These are phyloP conservation scores for Myriosclerotinia scirpicola DNA, from an alignment of 2,329 filamentous ascomycete species.

Conservation along the genomic window DNA sequence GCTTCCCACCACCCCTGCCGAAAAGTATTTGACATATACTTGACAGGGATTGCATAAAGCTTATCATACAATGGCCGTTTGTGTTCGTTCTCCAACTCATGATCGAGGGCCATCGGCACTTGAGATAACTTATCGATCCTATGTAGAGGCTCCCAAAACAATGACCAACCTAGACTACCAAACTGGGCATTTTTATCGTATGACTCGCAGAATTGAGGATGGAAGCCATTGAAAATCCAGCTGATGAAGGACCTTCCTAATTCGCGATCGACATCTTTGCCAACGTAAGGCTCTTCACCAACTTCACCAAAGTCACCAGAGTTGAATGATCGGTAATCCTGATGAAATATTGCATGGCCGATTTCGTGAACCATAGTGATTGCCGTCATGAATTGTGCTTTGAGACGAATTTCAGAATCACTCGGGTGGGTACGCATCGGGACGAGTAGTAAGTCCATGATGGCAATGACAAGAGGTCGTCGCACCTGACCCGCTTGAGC, in stretches of 20 bases:
- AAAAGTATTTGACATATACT: conserved; percentile 2
- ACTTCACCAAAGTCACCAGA: conserved; percentile 2
- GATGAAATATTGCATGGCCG: conserved; percentile 34
- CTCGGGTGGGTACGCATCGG: conserved; percentile 24
- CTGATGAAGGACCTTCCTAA: conserved; percentile 32
- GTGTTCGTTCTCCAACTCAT: not conserved
- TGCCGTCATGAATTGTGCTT: conserved; percentile 33
- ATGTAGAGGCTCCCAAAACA: conserved; percentile 19
- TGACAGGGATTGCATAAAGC: conserved; percentile 9
- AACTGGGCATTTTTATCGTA: conserved; percentile 5
- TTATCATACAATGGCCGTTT: conserved; percentile 8
- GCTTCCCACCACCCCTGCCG: conserved; percentile 14
- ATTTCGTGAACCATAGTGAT: conserved; percentile 37
- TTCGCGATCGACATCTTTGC: conserved; percentile 28
- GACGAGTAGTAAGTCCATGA: conserved; percentile 33
- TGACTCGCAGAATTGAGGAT: conserved; percentile 25
- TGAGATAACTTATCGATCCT: not conserved
- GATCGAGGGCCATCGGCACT: not conserved
- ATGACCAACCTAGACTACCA: conserved; percentile 18
- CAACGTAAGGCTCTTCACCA: conserved; percentile 32
- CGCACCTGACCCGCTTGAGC: conserved; percentile 20
- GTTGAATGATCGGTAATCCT: conserved; percentile 30
- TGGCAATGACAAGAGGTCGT: conserved; percentile 32
- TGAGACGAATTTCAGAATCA: conserved; percentile 30
- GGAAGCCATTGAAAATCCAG: conserved; percentile 33